phyloP scores from a whole-genome alignment of 78 protist genomes.

The Dictyostelium purpureum region DNA sequence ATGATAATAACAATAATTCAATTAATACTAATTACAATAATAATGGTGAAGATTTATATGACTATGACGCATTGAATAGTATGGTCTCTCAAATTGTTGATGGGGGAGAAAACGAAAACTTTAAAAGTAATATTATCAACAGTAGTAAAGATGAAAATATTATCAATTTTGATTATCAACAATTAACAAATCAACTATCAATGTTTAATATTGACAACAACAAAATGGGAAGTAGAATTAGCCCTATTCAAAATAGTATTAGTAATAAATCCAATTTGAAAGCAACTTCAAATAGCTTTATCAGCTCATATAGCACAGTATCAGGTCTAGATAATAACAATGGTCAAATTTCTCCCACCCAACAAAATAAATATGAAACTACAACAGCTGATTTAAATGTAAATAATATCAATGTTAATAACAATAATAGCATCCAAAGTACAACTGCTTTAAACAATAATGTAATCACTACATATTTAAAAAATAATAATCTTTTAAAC shows the following conservation, averaged over 20 bases:
- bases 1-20: neutral
- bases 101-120: neutral
- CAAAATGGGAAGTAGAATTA: too few species aligned
- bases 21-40: neutral
- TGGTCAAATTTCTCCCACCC: too few species aligned
- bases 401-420: neutral
- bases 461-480: neutral
- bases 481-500: neutral
- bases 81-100: slow-evolving; percentile 3
- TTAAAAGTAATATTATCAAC: too few species aligned
- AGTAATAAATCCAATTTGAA: too few species aligned
- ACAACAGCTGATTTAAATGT: neutral
- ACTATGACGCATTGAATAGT: neutral
- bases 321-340: too few species aligned
- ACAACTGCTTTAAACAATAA: neutral
- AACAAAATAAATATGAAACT: neutral
- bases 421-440: neutral
- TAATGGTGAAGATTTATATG: neutral
- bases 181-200: neutral
- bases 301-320: neutral
- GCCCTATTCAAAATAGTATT: too few species aligned
- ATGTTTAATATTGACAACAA: neutral
- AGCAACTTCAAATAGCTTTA: neutral
- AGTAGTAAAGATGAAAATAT: neutral
- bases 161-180: neutral